phyloP scores from a whole-genome alignment of 371 early-diverging fungal species.

The Blakeslea trispora region DNA sequence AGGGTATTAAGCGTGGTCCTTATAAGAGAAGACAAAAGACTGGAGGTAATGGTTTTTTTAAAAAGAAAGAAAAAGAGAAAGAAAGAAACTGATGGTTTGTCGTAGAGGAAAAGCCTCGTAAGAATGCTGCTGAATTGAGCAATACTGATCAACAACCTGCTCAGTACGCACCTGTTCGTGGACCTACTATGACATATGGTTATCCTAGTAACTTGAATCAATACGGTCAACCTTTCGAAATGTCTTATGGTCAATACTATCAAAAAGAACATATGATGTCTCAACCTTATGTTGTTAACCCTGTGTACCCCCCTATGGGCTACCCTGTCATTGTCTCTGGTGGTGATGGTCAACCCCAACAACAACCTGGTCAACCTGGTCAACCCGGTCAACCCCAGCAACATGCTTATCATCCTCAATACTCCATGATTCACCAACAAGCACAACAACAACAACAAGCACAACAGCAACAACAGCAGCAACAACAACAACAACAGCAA shows the following conservation, averaged over 20 bases:
- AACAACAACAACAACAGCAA: constrained; percentile 26
- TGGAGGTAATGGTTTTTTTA: constrained; percentile 20
- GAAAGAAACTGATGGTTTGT: neutral
- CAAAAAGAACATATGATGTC: constrained; percentile 43
- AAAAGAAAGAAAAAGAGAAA: neutral
- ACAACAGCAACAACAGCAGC: constrained; percentile 22
- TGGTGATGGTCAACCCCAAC: constrained; percentile 20
- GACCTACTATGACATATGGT: constrained; percentile 37
- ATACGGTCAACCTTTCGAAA: constrained; percentile 48
- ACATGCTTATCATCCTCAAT: constrained; percentile 2
- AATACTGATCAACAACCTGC: constrained; percentile 18
- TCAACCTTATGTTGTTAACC: constrained; percentile 45
- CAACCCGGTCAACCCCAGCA: constrained; percentile 14
- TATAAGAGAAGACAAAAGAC: constrained; percentile 67
- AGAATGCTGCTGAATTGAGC: constrained; percentile 13
- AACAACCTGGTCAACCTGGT: constrained; percentile 15
- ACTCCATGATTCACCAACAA: constrained; percentile 14
- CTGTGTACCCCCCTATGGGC: constrained; percentile 43
- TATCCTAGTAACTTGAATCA: constrained; percentile 49
- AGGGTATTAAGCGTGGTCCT: constrained; percentile 85
- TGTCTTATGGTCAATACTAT: constrained; percentile 39
- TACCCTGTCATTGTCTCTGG: constrained; percentile 43
- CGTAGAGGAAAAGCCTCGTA: constrained; percentile 28
- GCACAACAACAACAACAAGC: constrained; percentile 11
- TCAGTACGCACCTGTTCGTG: constrained; percentile 25